A percentile compares a stretch with the other conserved stretches of the same genome.
phyloP scores from a whole-genome alignment of 2,329 filamentous ascomycete species.

The Fusarium papillatum region DNA sequence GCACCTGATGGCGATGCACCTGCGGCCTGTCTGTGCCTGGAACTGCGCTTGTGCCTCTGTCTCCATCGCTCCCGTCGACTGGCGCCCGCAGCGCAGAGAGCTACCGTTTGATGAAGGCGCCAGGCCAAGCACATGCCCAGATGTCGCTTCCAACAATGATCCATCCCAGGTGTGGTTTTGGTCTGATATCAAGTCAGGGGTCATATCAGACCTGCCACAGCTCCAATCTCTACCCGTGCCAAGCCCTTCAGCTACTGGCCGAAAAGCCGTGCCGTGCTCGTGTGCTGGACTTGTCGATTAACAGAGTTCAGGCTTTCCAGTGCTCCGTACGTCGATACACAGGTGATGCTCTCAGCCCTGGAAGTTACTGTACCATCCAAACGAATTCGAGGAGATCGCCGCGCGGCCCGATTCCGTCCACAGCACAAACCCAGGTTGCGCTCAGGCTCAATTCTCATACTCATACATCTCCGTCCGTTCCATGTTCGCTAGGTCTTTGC shows the following conservation, averaged over 20 bases:
- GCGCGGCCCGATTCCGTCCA: slow-evolving; percentile 17
- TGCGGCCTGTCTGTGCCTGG: background rate
- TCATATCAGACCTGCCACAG: background rate
- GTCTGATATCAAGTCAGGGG: background rate
- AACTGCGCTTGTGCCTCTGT: background rate
- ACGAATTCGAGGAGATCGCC: slow-evolving; percentile 11
- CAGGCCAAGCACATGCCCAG: background rate
- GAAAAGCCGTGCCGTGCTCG: background rate
- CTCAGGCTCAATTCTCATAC: background rate
- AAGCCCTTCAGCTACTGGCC: background rate
- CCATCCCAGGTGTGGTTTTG: background rate
- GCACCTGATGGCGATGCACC: background rate
- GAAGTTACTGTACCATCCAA: background rate
- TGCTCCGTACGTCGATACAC: background rate
- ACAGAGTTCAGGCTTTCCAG: background rate
- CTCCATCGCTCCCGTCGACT: slow-evolving; percentile 6
- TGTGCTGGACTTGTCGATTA: background rate
- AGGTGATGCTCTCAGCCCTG: background rate
- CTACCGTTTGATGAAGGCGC: background rate
- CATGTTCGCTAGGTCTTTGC: background rate
- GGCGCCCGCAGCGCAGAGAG: background rate
- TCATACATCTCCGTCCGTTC: background rate
- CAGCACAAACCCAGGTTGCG: background rate
- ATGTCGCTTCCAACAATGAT: background rate
- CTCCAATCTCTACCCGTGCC: background rate